Base-by-base conservation (phyloP, 1,284 basidiomycete genomes). In the Mrakiaceae sp. region DNA sequence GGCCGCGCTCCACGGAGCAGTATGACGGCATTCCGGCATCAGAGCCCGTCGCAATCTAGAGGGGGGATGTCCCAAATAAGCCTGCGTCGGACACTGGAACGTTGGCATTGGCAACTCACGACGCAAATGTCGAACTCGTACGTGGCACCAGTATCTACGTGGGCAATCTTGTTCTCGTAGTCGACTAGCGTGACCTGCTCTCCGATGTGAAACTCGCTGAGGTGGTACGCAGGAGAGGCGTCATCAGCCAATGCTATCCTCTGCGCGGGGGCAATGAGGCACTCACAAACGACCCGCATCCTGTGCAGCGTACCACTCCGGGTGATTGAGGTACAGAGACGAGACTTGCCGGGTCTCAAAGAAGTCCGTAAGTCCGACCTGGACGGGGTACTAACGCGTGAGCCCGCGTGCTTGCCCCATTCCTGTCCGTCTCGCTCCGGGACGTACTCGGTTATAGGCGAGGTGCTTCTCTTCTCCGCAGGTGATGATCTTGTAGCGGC, bases 11-110 rank as follows among this genome's bases (percentile, higher is more conserved):
- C 0, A 76, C 72, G 4, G 81, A 77, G 49, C 83, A 76, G 70
- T 86, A 87, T 0, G 82, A 77, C 0, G 87, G 87, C n/a, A 88
- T 76, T 1, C 80, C 79, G 0, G 86, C 86, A 44, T 80, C 79
- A 0, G 86, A 87, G 2, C 87, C 87, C 0, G 87, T 88, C 1
- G 86, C 84, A 44, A 89, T 74, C 64, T 62, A 60, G 16, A 1
- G 40, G 48, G 27, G 11, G 46, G 8, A 59, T 0, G 55, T 11
- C 27, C 10, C 8, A 9, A 2, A 46, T 5, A 75, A 69, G 64
- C 71, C 72, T 48, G 67, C 51, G 64, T 69, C 67, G 64, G 67
- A 70, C 27, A 43, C 49, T 48, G 3, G 4, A n/a, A n/a, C n/a
- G 12, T 27, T 27, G 27, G 27, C 27, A 27, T 1, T 27, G 27